Evolutionary conservation across 441 rosid genomes (phyloP).

Genomic region (Jatropha multifida): DNA sequence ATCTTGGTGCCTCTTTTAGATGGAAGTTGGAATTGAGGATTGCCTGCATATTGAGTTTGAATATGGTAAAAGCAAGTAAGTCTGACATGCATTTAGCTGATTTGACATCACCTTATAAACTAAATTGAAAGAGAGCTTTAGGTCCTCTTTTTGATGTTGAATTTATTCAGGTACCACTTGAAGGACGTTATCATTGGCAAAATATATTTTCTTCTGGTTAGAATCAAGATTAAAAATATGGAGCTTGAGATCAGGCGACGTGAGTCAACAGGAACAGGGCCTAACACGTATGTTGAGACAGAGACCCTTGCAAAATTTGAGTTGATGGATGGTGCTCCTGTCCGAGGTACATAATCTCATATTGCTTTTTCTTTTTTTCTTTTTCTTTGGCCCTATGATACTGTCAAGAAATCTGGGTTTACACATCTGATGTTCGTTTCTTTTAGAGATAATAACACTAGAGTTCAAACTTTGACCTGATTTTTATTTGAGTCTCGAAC

Average conservation of each 20-base stretch:
- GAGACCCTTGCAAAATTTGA: constrained; percentile 97
- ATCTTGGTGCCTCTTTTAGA: constrained; percentile 39
- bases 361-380: background rate
- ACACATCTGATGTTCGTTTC: background rate
- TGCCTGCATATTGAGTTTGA: constrained; percentile 99
- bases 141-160: constrained; percentile 7
- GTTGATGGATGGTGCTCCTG: constrained; percentile 99
- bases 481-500: background rate
- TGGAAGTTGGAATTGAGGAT: constrained; percentile 99
- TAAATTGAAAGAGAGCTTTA: background rate
- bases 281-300: constrained; percentile 95
- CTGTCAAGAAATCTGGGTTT: background rate
- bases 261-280: constrained; percentile 95
- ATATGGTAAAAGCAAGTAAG: constrained; percentile 99
- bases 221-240: constrained; percentile 97
- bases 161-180: constrained; percentile 77
- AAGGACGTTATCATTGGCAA: constrained; percentile 95
- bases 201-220: constrained; percentile 86
- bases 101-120: background rate
- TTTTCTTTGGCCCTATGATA: background rate
- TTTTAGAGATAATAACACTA: background rate
- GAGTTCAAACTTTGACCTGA: background rate
- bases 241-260: constrained; percentile 98
- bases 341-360: constrained; percentile 60
- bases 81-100: constrained; percentile 1